Conservation (phyloP, 345 rosid genomes). For the Erucastrum elatum region DNA sequence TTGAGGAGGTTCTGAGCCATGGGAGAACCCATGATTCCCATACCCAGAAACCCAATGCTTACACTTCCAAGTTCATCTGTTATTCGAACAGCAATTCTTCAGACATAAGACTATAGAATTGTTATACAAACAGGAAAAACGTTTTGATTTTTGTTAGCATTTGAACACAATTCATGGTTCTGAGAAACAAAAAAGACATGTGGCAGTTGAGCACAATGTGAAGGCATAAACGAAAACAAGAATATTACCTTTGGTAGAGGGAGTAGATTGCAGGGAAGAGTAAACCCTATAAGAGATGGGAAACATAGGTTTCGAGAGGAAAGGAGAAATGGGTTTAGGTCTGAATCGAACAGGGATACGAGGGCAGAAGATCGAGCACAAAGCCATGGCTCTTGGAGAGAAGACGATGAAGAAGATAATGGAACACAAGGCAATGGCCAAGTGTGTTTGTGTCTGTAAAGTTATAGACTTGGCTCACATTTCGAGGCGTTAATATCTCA, state of each 20-base stretch:
- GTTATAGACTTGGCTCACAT: conserved; percentile 28
- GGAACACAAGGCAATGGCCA: conserved; percentile 12
- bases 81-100: background rate
- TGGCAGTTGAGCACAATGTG: conserved; percentile 9
- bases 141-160: no score
- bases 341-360: conserved; percentile 47
- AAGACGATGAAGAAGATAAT: conserved; percentile 34
- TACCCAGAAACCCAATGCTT: conserved; percentile 82
- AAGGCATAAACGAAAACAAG: conserved; percentile 6
- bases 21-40: conserved; percentile 95
- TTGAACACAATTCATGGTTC: background rate
- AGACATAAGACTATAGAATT: background rate
- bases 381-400: conserved; percentile 54
- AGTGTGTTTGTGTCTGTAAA: background rate
- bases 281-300: conserved; percentile 42
- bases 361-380: conserved; percentile 63
- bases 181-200: background rate
- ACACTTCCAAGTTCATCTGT: conserved; percentile 38
- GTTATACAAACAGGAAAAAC: no score
- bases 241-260: conserved; percentile 45
- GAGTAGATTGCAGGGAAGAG: conserved; percentile 52
- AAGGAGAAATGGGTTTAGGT: conserved; percentile 45
- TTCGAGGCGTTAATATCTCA: conserved; percentile 14
- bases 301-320: conserved; percentile 34
- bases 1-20: conserved; percentile 94